Percentiles rank a stretch among this genome's conserved stretches.
phyloP scores from a whole-genome alignment of 2,329 filamentous ascomycete genomes.

The Aspergillus amoenus region DNA sequence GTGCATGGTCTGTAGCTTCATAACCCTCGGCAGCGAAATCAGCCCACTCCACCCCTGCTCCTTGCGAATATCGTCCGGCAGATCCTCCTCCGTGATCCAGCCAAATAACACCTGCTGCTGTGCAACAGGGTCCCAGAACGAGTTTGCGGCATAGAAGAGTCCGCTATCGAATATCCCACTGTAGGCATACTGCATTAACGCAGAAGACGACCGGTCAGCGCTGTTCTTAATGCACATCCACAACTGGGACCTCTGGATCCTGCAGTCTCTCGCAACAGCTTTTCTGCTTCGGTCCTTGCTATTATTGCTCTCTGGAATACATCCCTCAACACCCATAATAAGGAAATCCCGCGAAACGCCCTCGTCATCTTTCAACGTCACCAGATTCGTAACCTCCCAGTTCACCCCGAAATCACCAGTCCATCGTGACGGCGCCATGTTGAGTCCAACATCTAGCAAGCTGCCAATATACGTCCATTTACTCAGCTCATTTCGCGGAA shows the following conservation, averaged over 20 bases:
- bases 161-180: conserved; percentile 52
- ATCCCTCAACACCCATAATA: conserved; percentile 50
- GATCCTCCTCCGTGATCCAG: conserved; percentile 54
- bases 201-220: neutral
- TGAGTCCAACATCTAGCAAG: conserved; percentile 42
- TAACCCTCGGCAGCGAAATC: conserved; percentile 47
- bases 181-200: conserved; percentile 31
- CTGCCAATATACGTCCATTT: conserved; percentile 49
- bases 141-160: conserved; percentile 50
- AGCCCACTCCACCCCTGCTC: conserved; percentile 52
- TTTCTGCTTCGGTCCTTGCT: neutral
- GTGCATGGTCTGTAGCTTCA: conserved; percentile 41
- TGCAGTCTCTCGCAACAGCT: conserved; percentile 13
- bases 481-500: conserved; percentile 41
- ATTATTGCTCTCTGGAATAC: conserved; percentile 11
- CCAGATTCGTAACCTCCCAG: conserved; percentile 53
- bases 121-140: conserved; percentile 48
- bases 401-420: conserved; percentile 53
- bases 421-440: conserved; percentile 45
- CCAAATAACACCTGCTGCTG: conserved; percentile 46
- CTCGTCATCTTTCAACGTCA: conserved; percentile 40
- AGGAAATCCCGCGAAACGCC: conserved; percentile 40
- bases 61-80: conserved; percentile 44
- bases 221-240: conserved; percentile 46
- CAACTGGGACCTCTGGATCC: conserved; percentile 36